These are phyloP conservation scores for Phaeoacremonium minimum DNA, from an alignment of 2,329 filamentous ascomycete genomes.

Conservation along the genomic window DNA sequence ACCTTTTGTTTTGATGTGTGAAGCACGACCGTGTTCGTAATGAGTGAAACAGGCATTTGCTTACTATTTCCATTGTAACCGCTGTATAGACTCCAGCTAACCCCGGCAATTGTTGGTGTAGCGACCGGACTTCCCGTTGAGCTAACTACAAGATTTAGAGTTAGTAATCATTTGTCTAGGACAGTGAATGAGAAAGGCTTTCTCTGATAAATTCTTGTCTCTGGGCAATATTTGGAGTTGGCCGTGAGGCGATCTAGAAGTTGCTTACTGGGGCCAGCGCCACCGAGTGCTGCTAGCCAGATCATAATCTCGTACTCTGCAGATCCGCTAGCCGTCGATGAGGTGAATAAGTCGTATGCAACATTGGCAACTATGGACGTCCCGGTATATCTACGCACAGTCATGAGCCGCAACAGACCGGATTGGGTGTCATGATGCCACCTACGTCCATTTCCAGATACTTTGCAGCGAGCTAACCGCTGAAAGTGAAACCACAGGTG, in stretches of 20 bases:
- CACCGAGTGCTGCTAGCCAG: conserved; percentile 55
- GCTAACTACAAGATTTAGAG: too few species aligned
- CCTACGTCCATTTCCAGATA: conserved; percentile 30
- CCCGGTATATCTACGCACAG: too few species aligned
- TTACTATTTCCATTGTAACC: conserved; percentile 51
- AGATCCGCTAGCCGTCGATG: conserved; percentile 32
- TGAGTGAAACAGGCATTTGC: too few species aligned
- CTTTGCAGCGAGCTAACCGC: conserved; percentile 28
- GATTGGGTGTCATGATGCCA: too few species aligned
- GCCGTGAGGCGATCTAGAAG: too few species aligned
- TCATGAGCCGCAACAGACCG: too few species aligned
- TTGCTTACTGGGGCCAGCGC: conserved; percentile 56
- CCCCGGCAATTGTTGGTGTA: conserved; percentile 47
- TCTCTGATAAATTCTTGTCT: too few species aligned
- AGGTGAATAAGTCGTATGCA: conserved; percentile 58
- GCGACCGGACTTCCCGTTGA: conserved; percentile 46
- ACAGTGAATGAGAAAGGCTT: too few species aligned
- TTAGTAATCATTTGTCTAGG: too few species aligned
- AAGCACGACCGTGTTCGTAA: too few species aligned
- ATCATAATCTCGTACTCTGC: conserved; percentile 62
- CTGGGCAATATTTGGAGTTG: too few species aligned
- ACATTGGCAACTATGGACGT: conserved; percentile 45
- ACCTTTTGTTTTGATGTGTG: too few species aligned
- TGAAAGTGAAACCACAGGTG: conserved; percentile 24
- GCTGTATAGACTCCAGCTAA: conserved; percentile 58